Base-by-base conservation (phyloP, 2,329 filamentous ascomycete genomes). In the Fusarium cicatricum region DNA sequence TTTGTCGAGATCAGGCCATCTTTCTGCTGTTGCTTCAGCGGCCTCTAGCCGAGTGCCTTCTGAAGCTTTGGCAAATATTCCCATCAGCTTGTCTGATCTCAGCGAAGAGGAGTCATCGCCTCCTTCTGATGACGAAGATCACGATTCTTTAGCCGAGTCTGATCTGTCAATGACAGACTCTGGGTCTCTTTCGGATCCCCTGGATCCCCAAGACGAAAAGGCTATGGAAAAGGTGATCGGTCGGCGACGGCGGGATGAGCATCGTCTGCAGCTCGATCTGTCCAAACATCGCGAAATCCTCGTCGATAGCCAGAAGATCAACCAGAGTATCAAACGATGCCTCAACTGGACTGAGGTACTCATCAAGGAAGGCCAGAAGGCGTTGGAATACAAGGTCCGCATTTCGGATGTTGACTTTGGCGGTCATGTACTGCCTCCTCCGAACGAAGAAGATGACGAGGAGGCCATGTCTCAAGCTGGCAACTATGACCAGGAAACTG, bases 271-370 rank as follows among this genome's bases (percentile, higher is more conserved):
- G 65, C 82, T 92, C 5, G 95, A 99, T 73, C 82, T 99, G 1
- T 84, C 88, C 4, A 94, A 93, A 71, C 95, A 99, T 72, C 91
- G 92, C 64, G 90, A 97, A 69, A 80, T 98, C 1, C 84, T 99
- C 9, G 80, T 92, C 33, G 93, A 97, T 72, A 95, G 90, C 64
- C 92, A 97, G 70, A 96, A 92, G 77, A 92, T 98, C 81, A 98
- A 97, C 71, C 91, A 96, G 72, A 96, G 91, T 72, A 83, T 99
- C 39, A 96, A 92, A 73, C 85, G 91, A 41, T 99, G 95, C 73
- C 82, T 97, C 29, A 87, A 88, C 63, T 94, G 91, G 85, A 96
- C 93, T 0, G 94, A 99, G 71, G 88, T 90, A 60, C 82, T 99
- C 38, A 97, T 99, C 72, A 88, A 85, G 42, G 92, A 97, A 66